phyloP scores from a whole-genome alignment of 2,329 filamentous ascomycete genomes.

The Paradendryphiella salina region DNA sequence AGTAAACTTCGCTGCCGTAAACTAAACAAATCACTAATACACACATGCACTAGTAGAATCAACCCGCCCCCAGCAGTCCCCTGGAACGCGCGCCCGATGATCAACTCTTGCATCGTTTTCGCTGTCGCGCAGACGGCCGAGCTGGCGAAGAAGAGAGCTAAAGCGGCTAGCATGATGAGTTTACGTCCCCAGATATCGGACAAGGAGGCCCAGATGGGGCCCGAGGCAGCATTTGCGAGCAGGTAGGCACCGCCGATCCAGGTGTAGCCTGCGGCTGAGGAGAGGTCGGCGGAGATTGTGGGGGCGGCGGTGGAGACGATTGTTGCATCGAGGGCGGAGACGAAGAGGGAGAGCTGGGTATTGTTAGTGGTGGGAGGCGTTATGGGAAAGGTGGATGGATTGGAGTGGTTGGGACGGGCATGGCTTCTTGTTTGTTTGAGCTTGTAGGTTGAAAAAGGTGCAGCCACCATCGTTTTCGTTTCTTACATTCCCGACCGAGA shows the following conservation, averaged over 20 bases:
- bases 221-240: constrained; percentile 67
- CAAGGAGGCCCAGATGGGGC: constrained; percentile 70
- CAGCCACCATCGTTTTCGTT: not conserved
- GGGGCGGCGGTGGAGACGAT: constrained; percentile 69
- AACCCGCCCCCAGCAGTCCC: constrained; percentile 66
- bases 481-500: not conserved
- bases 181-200: constrained; percentile 64
- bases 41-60: constrained; percentile 64
- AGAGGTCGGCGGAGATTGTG: constrained; percentile 65
- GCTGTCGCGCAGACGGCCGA: constrained; percentile 62
- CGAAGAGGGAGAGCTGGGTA: constrained; percentile 45
- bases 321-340: constrained; percentile 55
- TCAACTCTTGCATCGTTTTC: constrained; percentile 61
- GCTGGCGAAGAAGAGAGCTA: constrained; percentile 63
- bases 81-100: constrained; percentile 64
- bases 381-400: not conserved
- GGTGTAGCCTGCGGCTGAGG: constrained; percentile 70
- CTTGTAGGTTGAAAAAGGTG: no score
- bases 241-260: constrained; percentile 79
- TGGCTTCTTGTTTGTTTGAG: not conserved
- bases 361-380: not conserved
- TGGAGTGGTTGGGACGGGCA: no score
- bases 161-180: constrained; percentile 54
- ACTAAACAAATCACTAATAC: constrained; percentile 66
- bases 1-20: constrained; percentile 57